Base-by-base conservation (phyloP, 257 asterid genomes). In the Penstemon newberryi region DNA sequence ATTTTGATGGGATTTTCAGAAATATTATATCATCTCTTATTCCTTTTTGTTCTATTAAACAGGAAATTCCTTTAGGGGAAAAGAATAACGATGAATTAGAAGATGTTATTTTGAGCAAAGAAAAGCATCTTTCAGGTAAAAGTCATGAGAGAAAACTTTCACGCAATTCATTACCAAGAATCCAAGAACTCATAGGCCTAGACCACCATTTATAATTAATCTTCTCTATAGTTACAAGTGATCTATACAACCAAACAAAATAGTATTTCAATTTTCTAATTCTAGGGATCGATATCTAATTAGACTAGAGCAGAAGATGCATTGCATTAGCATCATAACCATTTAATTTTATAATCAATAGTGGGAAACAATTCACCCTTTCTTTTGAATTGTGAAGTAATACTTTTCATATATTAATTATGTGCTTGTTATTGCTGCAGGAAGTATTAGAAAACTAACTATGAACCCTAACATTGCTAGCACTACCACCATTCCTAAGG, bases 361-460 rank as follows among this genome's bases (percentile, higher is more conserved):
- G 33, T 25, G 33, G 33, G 33, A 25, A 25, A 25, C 33, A 25
- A 25, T 25, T 25, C 33, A 25, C 33, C 33, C 59, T 13, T 54
- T 13, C 38, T 8, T 37, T 54, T 15, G 38, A 33, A 3, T 4
- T 2, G 33, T 25, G 43, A 2, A 43, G 11, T 52, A 15, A 42
- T 15, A 49, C 9, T 3, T 9, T 40, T 40, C 12, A 37, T 3
- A 10, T 5, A 7, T 54, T 18, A 4, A 25, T 58, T 18, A 51
- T 36, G 10, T 5, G 38, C 59, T 8, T 63, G 8, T 61, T 37
- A 38, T 60, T 69, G 33, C 33, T 87, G 85, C 92, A 87, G 96
- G 95, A 67, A 79, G 78, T 73, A 73, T 57, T 46, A 84, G 95
- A 73, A 85, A 85, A 77, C 87, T 87, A 43, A 36, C 50, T 69